phyloP scores from a whole-genome alignment of 331 rosid species.

The Dryas integrifolia region DNA sequence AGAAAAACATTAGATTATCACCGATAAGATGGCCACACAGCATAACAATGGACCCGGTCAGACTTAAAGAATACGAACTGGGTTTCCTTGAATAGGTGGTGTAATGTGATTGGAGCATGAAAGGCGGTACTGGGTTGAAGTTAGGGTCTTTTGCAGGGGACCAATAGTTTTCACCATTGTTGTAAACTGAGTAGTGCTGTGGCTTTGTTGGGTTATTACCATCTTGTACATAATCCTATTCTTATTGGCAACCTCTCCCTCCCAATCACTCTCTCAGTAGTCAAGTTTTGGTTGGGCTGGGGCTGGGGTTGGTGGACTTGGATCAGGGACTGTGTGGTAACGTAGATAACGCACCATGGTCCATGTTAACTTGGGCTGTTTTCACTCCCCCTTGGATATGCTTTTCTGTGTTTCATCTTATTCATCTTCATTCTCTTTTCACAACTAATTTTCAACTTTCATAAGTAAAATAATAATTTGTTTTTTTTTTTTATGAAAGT shows the following conservation, averaged over 20 bases:
- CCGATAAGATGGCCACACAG: neutral
- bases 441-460: neutral
- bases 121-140: conserved; percentile 1
- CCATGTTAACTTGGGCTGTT: neutral
- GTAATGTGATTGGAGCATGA: conserved; percentile 8
- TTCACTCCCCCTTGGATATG: too few relatives aligned
- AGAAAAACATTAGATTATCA: conserved; percentile 2
- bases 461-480: neutral
- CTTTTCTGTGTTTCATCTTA: neutral
- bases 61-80: neutral
- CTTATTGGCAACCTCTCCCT: neutral
- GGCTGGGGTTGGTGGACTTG: neutral
- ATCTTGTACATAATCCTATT: neutral
- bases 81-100: conserved; percentile 11
- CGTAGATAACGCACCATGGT: neutral
- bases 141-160: conserved; percentile 15
- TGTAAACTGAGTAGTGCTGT: conserved; percentile 2
- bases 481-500: neutral
- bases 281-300: neutral
- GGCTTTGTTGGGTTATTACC: conserved; percentile 14
- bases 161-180: conserved; percentile 9
- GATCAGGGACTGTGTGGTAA: neutral
- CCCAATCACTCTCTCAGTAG: neutral
- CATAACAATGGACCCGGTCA: neutral
- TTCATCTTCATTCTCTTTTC: neutral